Evolutionary conservation across 352 stramenopile species (phyloP).

Genomic region (Halophytophthora polymorphica): DNA sequence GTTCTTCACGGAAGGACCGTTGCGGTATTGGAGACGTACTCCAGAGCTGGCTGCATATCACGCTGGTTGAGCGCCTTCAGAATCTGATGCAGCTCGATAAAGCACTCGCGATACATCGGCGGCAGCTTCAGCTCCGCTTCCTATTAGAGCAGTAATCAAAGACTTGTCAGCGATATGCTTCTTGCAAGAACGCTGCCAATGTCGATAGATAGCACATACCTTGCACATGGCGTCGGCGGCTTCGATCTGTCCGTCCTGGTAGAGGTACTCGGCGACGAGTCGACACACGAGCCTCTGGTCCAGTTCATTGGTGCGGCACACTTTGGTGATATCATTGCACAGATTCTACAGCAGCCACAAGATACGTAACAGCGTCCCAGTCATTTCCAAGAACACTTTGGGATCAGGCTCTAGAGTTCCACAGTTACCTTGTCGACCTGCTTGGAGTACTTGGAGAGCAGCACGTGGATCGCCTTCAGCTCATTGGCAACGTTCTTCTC

Average conservation of each 20-base stretch:
- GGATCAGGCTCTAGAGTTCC: background rate
- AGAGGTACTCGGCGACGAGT: constrained; percentile 74
- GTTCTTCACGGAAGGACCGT: no score
- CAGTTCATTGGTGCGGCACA: constrained; percentile 56
- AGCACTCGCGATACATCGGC: constrained; percentile 52
- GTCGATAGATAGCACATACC: constrained; percentile 16
- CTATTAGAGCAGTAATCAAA: constrained; percentile 20
- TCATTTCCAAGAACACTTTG: background rate
- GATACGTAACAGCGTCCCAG: constrained; percentile 1
- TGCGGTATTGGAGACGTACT: constrained; percentile 32
- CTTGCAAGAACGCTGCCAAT: background rate
- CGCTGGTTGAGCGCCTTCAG: constrained; percentile 60
- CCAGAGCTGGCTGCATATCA: constrained; percentile 61
- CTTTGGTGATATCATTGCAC: constrained; percentile 62
- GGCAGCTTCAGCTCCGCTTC: constrained; percentile 56
- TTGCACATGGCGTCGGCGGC: constrained; percentile 68
- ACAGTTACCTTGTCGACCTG: constrained; percentile 71
- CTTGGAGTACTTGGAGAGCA: constrained; percentile 76
- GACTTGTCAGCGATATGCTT: background rate
- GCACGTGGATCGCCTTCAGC: constrained; percentile 62
- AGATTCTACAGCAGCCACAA: constrained; percentile 33
- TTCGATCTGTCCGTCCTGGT: constrained; percentile 75
- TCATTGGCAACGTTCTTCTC: constrained; percentile 71
- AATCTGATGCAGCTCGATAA: constrained; percentile 65
- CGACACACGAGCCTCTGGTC: constrained; percentile 64